phyloP scores from a whole-genome alignment of 768 basidiomycete genomes.

The Mycena latifolia region DNA sequence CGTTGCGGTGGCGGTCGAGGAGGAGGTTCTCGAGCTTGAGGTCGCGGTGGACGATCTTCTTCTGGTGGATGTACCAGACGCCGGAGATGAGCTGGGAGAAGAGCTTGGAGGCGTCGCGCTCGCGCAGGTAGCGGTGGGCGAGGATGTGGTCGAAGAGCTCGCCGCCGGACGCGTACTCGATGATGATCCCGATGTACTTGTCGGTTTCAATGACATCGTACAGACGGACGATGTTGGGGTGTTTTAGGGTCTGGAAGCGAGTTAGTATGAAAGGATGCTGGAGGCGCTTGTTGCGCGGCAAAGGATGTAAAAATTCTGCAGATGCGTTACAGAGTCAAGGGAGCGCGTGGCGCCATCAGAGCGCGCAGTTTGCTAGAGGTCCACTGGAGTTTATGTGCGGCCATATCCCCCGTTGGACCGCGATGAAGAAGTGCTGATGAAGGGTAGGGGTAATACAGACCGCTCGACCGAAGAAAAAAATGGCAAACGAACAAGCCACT shows the following conservation, averaged over 20 bases:
- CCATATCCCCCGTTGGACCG: neutral
- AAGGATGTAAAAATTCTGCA: too few relatives aligned
- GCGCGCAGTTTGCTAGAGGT: too few relatives aligned
- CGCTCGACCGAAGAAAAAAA: too few relatives aligned
- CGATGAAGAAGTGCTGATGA: neutral
- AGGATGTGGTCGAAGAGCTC: slow-evolving; percentile 99
- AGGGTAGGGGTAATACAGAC: too few relatives aligned
- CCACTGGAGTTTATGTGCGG: too few relatives aligned
- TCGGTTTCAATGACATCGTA: slow-evolving; percentile 99
- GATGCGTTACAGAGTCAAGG: too few relatives aligned
- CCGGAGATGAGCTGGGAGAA: slow-evolving; percentile 99
- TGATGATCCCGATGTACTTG: slow-evolving; percentile 99
- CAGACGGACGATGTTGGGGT: slow-evolving; percentile 97
- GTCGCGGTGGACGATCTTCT: slow-evolving; percentile 99
- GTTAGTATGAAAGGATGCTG: slow-evolving; percentile 40
- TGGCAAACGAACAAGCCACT: slow-evolving; percentile 42
- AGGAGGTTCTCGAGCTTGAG: slow-evolving; percentile 99
- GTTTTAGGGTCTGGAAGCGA: slow-evolving; percentile 82
- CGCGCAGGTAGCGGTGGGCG: slow-evolving; percentile 95
- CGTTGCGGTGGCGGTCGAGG: slow-evolving; percentile 96
- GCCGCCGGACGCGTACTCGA: slow-evolving; percentile 98
- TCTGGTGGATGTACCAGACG: slow-evolving; percentile 88
- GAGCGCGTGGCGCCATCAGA: too few relatives aligned
- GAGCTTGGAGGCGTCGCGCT: slow-evolving; percentile 93
- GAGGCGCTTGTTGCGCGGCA: too few relatives aligned